Evolutionary conservation across 495 filamentous ascomycete species (phyloP), one percentile per base, ranked within the genome.

Genomic region (Penicillium malachiteum): DNA sequence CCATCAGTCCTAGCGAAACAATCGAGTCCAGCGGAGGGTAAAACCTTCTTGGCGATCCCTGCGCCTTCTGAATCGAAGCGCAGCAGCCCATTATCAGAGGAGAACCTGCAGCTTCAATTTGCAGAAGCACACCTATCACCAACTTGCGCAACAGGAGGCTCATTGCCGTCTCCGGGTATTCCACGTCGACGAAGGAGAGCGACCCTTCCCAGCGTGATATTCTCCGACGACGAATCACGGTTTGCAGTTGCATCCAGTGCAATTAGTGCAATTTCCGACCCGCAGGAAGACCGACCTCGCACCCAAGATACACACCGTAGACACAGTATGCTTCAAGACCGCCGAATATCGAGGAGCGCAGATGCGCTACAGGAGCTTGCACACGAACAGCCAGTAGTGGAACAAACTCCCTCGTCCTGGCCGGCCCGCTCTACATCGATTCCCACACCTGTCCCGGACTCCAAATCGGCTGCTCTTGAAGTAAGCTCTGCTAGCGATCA

Each of bases 191-290:
- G 63, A n/a, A 65, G 76, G 54, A 66, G 76, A 33, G 74, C 73
- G 1, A 78, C 75, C 3, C 60, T 79, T 32, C 76, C 76, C 1
- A 79, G 76, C 45, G 57, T 79, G 41, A 63, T 78, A 7, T 69
- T 79, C 16, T 75, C 72, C 17, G 71, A 74, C 16, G 73, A 79
- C 18, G 74, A 67, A 40, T 69, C 70, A 30, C 64, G 67, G 18
- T 66, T 62, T 50, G 69, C 60, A 33, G 65, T 72, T 1, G 67
- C 60, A 0, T 67, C 63, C 32, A 63, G 51, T 32, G 61, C 61
- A 11, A 43, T 67, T 9, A 63, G 51, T 32, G 61, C 61, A n/a
- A 43, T 67, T 9, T 65, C 64, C 6, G 64, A 67, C 13, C 66
- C 66, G n/a, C 56, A 67, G 26, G 66, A 65, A 7, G 65, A 68